These are phyloP conservation scores for Gossypium australe DNA, from an alignment of 345 rosid genomes.

Conservation along the genomic window DNA sequence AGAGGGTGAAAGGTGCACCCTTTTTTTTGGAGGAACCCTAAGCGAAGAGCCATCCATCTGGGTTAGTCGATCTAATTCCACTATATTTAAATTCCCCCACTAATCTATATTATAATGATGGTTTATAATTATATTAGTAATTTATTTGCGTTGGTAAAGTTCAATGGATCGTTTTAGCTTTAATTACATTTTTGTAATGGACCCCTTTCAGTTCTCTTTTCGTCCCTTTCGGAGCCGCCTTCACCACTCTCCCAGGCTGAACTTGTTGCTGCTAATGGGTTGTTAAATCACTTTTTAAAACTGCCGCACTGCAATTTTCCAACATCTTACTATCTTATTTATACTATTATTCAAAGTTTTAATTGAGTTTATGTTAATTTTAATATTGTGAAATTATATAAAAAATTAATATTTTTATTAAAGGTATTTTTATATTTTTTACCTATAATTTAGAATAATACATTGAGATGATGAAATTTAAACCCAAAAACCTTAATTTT, in stretches of 20 bases:
- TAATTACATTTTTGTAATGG: neutral
- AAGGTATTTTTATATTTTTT: too few species aligned
- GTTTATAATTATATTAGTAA: neutral
- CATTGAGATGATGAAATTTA: too few species aligned
- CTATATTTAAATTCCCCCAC: neutral
- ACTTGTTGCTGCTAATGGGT: neutral
- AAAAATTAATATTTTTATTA: too few species aligned
- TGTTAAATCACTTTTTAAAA: neutral
- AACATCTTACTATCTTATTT: too few species aligned
- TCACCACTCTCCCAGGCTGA: neutral
- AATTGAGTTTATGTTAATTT: too few species aligned
- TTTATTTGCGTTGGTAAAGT: neutral
- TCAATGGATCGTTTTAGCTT: neutral
- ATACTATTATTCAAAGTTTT: too few species aligned
- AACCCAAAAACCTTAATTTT: too few species aligned
- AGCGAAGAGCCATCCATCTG: neutral
- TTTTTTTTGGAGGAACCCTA: neutral
- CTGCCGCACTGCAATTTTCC: too few species aligned
- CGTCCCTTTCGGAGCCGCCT: conserved; percentile 1
- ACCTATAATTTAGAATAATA: too few species aligned
- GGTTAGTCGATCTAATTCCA: neutral
- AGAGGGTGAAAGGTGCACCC: neutral
- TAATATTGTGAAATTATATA: too few species aligned
- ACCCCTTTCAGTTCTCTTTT: neutral
- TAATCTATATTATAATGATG: neutral